Conservation (phyloP, 345 rosid genomes). For the sweet orange (Citrus sinensis) region DNA sequence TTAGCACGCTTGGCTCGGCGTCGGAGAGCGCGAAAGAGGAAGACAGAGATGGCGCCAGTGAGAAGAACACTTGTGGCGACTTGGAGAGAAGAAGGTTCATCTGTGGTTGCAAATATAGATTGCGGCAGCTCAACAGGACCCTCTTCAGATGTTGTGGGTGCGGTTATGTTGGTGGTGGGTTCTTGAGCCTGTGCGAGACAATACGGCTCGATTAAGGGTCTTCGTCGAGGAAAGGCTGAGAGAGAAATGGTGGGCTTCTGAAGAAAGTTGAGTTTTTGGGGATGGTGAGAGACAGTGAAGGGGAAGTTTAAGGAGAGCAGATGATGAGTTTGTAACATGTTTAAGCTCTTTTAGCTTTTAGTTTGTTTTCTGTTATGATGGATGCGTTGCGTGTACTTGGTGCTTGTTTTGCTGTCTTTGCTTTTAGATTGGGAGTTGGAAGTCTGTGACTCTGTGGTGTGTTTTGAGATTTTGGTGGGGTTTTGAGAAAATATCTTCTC, state of each 20-base stretch:
- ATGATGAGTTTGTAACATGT: conserved; percentile 44
- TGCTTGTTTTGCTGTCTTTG: neutral
- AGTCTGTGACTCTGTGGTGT: no score
- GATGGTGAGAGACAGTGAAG: conserved; percentile 22
- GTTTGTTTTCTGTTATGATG: neutral
- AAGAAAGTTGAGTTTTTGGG: conserved; percentile 17
- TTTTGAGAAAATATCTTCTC: neutral
- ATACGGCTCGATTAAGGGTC: conserved; percentile 8
- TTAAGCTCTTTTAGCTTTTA: neutral
- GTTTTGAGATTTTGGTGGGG: neutral
- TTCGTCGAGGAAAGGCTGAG: conserved; percentile 12
- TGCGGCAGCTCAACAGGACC: conserved; percentile 76
- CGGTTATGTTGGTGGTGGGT: conserved; percentile 21
- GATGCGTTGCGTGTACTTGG: no score
- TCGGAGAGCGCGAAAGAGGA: conserved; percentile 81
- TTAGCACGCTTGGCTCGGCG: conserved; percentile 82
- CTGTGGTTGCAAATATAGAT: conserved; percentile 65
- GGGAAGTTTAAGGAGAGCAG: conserved; percentile 17
- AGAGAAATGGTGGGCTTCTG: conserved; percentile 21
- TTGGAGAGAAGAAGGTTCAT: conserved; percentile 74
- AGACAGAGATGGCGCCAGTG: conserved; percentile 75
- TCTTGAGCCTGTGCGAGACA: conserved; percentile 35
- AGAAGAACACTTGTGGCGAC: conserved; percentile 82
- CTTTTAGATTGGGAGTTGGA: neutral
- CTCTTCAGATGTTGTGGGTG: conserved; percentile 24